phyloP scores from a whole-genome alignment of 2,329 filamentous ascomycete species.

The Fusarium pilosicola region DNA sequence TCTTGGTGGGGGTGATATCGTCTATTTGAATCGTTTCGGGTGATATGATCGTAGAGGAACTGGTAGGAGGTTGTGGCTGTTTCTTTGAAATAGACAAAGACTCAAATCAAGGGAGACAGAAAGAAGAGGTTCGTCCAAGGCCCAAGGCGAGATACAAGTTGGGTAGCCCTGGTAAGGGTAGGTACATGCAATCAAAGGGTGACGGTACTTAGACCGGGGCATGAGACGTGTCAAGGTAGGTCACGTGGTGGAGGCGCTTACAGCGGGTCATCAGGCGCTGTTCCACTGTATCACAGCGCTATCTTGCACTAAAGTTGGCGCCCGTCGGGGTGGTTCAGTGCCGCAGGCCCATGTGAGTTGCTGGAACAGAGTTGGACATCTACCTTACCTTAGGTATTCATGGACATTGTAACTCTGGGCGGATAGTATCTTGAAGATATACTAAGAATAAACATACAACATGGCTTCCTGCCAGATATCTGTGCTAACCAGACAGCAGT shows the following conservation, averaged over 20 bases:
- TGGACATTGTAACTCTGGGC: background rate
- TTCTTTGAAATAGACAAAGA: slow-evolving; percentile 32
- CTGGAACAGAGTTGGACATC: background rate
- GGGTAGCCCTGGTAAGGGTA: slow-evolving; percentile 37
- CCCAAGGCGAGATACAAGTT: slow-evolving; percentile 42
- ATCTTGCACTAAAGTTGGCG: slow-evolving; percentile 42
- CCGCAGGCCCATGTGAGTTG: background rate
- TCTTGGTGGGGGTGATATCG: slow-evolving; percentile 15
- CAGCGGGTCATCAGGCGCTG: slow-evolving; percentile 36
- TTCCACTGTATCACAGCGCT: slow-evolving; percentile 40
- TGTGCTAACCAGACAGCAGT: background rate
- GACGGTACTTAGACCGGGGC: slow-evolving; percentile 39
- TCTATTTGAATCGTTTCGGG: slow-evolving; percentile 8
- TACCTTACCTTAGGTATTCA: background rate
- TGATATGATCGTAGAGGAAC: slow-evolving; percentile 16
- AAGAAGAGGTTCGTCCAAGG: slow-evolving; percentile 36
- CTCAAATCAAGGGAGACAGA: slow-evolving; percentile 34
- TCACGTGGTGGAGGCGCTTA: slow-evolving; percentile 39
- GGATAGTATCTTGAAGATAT: background rate
- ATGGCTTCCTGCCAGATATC: background rate
- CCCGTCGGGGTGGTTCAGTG: slow-evolving; percentile 28
- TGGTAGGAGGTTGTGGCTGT: slow-evolving; percentile 9
- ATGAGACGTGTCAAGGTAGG: slow-evolving; percentile 37
- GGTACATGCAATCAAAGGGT: slow-evolving; percentile 43
- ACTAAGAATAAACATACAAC: slow-evolving; percentile 1